Evolutionary conservation across 78 protist genomes (phyloP).

Genomic region (Paratrimastix pyriformis): DNA sequence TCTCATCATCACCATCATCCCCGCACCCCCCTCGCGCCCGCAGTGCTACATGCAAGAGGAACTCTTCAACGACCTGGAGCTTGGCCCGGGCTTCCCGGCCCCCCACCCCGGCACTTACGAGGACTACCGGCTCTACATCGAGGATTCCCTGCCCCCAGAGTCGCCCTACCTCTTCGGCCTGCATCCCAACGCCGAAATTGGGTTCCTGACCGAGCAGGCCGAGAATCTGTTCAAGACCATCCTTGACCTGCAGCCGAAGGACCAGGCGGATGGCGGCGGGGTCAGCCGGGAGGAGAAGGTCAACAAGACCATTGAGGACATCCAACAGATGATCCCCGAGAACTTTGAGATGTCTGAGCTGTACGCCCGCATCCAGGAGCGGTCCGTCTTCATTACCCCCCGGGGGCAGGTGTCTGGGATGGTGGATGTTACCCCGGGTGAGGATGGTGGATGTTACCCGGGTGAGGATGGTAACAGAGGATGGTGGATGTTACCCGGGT

Average conservation of each 20-base stretch:
- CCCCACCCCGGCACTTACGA: constrained; percentile 11
- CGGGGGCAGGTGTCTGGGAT: too few relatives aligned
- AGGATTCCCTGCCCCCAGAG: constrained; percentile 56
- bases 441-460: too few relatives aligned
- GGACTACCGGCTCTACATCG: constrained; percentile 51
- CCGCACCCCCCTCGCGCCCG: too few relatives aligned
- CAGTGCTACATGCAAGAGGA: constrained; percentile 44
- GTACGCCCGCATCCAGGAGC: neutral
- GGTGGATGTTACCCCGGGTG: too few relatives aligned
- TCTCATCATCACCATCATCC: too few relatives aligned
- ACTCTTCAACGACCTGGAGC: constrained; percentile 33
- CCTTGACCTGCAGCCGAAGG: constrained; percentile 50
- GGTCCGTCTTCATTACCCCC: too few relatives aligned
- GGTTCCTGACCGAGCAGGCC: constrained; percentile 47
- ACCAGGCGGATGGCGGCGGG: constrained; percentile 25
- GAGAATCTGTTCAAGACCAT: constrained; percentile 46
- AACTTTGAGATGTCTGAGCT: constrained; percentile 13
- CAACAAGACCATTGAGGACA: constrained; percentile 29
- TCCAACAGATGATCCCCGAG: constrained; percentile 33
- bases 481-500: too few relatives aligned
- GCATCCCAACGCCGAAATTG: constrained; percentile 81
- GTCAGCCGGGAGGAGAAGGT: constrained; percentile 22
- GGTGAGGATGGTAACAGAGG: too few relatives aligned
- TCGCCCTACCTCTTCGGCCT: constrained; percentile 66
- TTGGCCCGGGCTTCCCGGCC: constrained; percentile 1